A percentile compares a stretch with the other conserved stretches of the same genome.
Evolutionary conservation across 139 green algal species (phyloP).

Genomic region (Ulvella scutata): DNA sequence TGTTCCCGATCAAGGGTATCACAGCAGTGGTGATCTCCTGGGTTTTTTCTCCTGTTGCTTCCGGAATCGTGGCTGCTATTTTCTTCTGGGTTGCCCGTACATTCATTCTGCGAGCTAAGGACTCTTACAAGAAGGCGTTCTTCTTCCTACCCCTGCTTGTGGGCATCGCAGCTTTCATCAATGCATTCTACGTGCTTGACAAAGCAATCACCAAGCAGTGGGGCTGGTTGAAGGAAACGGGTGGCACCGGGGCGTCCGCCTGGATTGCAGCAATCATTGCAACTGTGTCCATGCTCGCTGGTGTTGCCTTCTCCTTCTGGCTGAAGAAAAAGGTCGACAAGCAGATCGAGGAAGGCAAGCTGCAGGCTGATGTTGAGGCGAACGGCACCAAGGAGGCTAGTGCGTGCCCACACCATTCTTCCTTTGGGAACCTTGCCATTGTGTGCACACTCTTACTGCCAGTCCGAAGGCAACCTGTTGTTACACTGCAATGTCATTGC

Average conservation of each 20-base stretch:
- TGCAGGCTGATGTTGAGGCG: neutral
- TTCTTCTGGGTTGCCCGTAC: constrained; percentile 17
- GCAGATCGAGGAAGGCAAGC: neutral
- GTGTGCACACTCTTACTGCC: too few relatives aligned
- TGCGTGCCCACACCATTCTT: too few relatives aligned
- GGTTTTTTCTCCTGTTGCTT: constrained; percentile 32
- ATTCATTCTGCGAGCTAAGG: constrained; percentile 21
- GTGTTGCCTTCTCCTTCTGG: neutral
- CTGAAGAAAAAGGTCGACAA: neutral
- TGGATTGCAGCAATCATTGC: neutral
- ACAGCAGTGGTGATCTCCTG: constrained; percentile 24
- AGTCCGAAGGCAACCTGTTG: too few relatives aligned
- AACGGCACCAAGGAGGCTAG: too few relatives aligned
- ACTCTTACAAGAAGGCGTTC: constrained; percentile 13
- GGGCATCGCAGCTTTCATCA: constrained; percentile 23
- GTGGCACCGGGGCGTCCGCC: constrained; percentile 8
- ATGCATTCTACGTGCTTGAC: constrained; percentile 32
- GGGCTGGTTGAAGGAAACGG: neutral
- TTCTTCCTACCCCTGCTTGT: constrained; percentile 15
- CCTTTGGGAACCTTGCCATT: too few relatives aligned
- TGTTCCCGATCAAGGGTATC: constrained; percentile 2
- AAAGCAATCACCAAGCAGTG: constrained; percentile 13
- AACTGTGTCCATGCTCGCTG: neutral
- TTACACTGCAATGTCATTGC: too few relatives aligned
- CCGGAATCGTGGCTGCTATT: constrained; percentile 9